phyloP scores from a whole-genome alignment of 805 yeast genomes.

The Spathaspora passalidarum region DNA sequence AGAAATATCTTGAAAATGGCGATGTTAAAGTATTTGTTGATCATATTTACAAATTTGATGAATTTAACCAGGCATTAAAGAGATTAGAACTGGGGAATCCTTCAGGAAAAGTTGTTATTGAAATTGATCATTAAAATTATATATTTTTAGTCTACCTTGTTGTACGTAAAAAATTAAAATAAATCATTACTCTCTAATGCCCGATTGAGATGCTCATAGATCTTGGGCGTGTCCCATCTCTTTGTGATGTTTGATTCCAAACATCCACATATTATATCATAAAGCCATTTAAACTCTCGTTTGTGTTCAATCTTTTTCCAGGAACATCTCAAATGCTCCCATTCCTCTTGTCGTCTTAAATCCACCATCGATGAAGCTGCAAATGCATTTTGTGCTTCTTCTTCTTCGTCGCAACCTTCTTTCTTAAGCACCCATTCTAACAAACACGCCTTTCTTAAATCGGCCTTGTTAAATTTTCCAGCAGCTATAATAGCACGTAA shows the following conservation, averaged over 20 bases:
- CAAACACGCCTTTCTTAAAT: constrained; percentile 42
- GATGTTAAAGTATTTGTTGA: constrained; percentile 50
- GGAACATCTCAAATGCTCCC: constrained; percentile 12
- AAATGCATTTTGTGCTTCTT: neutral
- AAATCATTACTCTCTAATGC: neutral
- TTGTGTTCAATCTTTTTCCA: constrained; percentile 17
- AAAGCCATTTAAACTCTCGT: constrained; percentile 24
- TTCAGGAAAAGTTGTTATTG: constrained; percentile 66
- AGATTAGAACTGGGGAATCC: constrained; percentile 46
- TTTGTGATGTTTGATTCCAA: constrained; percentile 48
- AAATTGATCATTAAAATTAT: constrained; percentile 17
- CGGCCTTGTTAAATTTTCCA: constrained; percentile 54
- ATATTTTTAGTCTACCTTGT: neutral
- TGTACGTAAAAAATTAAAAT: too few relatives aligned
- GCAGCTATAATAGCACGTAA: constrained; percentile 68
- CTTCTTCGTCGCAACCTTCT: constrained; percentile 2
- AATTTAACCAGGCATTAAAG: constrained; percentile 50
- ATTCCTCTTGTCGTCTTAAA: constrained; percentile 14
- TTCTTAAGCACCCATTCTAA: constrained; percentile 23
- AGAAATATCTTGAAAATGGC: constrained; percentile 44
- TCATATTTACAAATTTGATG: constrained; percentile 46
- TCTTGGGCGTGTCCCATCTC: constrained; percentile 41
- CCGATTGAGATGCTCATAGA: neutral
- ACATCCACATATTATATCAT: constrained; percentile 49
- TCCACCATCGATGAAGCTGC: constrained; percentile 17